A percentile compares a stretch with the other conserved stretches of the same genome.
Conservation (phyloP, 176 grass and related monocot genomes). For the Oryza meridionalis region DNA sequence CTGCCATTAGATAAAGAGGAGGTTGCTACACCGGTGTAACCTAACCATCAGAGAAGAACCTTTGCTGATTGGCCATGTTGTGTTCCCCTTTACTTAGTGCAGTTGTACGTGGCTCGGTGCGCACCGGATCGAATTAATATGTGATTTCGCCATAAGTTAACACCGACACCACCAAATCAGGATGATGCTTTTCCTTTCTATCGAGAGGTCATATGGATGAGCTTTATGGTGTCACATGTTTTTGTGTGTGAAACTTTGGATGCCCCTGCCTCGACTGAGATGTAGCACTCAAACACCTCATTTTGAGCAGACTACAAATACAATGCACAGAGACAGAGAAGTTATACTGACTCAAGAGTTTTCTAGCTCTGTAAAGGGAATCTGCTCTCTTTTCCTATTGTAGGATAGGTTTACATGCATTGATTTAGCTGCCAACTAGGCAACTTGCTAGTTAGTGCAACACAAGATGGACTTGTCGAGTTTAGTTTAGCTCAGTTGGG, state of each 20-base stretch:
- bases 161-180: constrained; percentile 35
- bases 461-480: constrained; percentile 21
- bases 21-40: constrained; percentile 1
- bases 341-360: not conserved
- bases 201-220: not conserved
- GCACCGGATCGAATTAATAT: not conserved
- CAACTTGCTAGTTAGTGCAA: not conserved
- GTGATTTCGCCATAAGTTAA: constrained; percentile 4
- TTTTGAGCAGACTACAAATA: constrained; percentile 7
- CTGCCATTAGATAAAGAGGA: not conserved
- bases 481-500: constrained; percentile 1
- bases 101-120: not conserved
- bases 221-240: constrained; percentile 31
- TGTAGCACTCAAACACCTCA: not conserved
- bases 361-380: constrained; percentile 22
- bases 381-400: constrained; percentile 9
- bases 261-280: constrained; percentile 11
- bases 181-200: constrained; percentile 1
- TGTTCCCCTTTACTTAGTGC: not conserved
- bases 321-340: not conserved
- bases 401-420: not conserved
- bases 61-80: not conserved
- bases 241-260: not conserved
- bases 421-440: constrained; percentile 26
- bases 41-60: not conserved